Base-by-base conservation (phyloP, 805 yeast genomes). In the Nakazawaea wyomingensis region DNA sequence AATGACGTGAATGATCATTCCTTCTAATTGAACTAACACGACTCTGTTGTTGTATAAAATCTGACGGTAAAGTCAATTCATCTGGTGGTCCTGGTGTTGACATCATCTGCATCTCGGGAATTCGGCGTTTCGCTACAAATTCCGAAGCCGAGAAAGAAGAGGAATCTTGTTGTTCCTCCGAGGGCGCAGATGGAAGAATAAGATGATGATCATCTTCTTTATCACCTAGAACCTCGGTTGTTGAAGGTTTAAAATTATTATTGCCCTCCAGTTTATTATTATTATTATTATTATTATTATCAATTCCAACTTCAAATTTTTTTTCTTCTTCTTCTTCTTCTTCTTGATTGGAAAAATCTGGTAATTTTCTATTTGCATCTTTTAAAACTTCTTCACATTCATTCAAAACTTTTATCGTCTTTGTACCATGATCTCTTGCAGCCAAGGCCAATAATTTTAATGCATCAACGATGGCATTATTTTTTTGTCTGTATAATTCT, bases 341-440 rank as follows among this genome's bases (percentile, higher is more conserved):
- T 26, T 20, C 41, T 13, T 29, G 13, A 7, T 42, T 30, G 3
- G 14, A 18, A 20, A 37, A 28, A n/a, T 24, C 21, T 13, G 46
- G 46, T 28, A 43, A 30, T 39, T 39, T 19, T 19, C 47, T 34
- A 34, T 54, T 51, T 50, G 43, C 40, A 7, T 28, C 62, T 20
- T 61, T 63, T 46, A 80, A 63, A 17, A 71, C 61, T 6, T 66
- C 68, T 37, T 72, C 72, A 43, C 76, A 72, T 40, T 75, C 72
- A 31, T 61, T 64, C 37, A 79, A 55, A 3, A 77, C 53, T 2
- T 57, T 48, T 43, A 69, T 64, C 4, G 76, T 63, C 37, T 74
- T 75, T 41, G 63, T 65, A n/a, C 78, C 76, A 48, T 76, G 80
- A 16, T 61, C 52, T 41, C 66, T 69, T 3, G 80, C 62, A 2